Evolutionary conservation across 2,329 filamentous ascomycete species (phyloP).

Genomic region (Venturia aucupariae): DNA sequence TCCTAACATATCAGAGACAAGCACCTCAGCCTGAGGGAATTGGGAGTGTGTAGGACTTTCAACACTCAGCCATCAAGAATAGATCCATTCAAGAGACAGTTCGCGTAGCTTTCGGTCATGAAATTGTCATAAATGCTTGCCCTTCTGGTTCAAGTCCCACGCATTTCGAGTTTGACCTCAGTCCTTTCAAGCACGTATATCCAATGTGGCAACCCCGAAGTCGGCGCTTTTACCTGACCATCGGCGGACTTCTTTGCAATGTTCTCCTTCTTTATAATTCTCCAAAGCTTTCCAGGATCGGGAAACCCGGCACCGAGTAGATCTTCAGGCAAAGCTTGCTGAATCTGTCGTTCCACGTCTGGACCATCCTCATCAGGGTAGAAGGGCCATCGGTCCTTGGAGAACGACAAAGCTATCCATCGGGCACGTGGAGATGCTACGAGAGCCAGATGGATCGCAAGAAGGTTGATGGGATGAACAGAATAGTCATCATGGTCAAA

Average conservation of each 20-base stretch:
- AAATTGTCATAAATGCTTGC: not conserved
- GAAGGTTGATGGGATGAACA: slow-evolving; percentile 30
- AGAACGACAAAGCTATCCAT: slow-evolving; percentile 35
- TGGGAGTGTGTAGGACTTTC: not conserved
- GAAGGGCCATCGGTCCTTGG: slow-evolving; percentile 31
- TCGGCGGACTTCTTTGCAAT: not conserved
- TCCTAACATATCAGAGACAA: not conserved
- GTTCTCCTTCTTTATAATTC: slow-evolving; percentile 2
- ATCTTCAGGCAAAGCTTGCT: not conserved
- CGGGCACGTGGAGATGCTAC: slow-evolving; percentile 27
- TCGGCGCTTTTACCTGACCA: not conserved
- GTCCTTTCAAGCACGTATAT: slow-evolving; percentile 9
- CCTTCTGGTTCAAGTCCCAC: not conserved
- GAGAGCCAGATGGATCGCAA: slow-evolving; percentile 32
- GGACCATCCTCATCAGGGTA: slow-evolving; percentile 13
- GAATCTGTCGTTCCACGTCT: not conserved
- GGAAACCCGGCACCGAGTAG: slow-evolving; percentile 4
- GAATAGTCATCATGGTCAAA: slow-evolving; percentile 1
- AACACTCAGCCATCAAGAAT: slow-evolving; percentile 4
- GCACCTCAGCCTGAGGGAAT: not conserved
- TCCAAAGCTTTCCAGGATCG: slow-evolving; percentile 7
- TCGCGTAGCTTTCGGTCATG: not conserved
- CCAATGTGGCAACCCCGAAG: not conserved
- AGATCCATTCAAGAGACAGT: not conserved
- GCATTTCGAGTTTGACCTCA: not conserved